phyloP scores from a whole-genome alignment of 768 basidiomycete species.

The Tylopilus subfusipes region DNA sequence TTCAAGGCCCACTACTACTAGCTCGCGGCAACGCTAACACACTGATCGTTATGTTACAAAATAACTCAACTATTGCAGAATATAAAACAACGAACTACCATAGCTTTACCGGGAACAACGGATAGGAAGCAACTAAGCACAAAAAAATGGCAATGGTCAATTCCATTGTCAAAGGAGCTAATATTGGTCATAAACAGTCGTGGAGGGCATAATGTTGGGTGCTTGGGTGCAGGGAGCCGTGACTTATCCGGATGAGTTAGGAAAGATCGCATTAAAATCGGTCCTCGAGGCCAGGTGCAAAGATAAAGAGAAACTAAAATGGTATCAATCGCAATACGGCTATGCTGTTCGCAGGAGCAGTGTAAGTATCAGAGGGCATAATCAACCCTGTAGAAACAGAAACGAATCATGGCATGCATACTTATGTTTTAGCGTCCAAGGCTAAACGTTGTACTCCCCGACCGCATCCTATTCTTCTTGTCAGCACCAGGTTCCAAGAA shows the following conservation, averaged over 20 bases:
- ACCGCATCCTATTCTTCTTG: conserved; percentile 25
- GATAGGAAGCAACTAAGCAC: conserved; percentile 11
- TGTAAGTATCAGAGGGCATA: conserved; percentile 7
- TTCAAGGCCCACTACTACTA: too few species aligned
- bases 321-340: conserved; percentile 10
- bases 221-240: conserved; percentile 6
- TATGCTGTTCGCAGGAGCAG: conserved; percentile 12
- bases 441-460: conserved; percentile 25
- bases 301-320: conserved; percentile 4
- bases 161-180: conserved; percentile 20
- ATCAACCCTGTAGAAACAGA: conserved; percentile 7
- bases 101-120: conserved; percentile 3
- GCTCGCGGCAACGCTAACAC: neutral
- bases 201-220: conserved; percentile 17
- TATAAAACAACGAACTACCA: conserved; percentile 15
- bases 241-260: conserved; percentile 5
- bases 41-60: conserved; percentile 7
- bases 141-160: conserved; percentile 1
- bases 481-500: conserved; percentile 17
- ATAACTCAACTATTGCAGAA: conserved; percentile 13
- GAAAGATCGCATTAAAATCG: conserved; percentile 17
- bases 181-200: conserved; percentile 24
- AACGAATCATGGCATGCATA: conserved; percentile 15
- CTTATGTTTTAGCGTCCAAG: conserved; percentile 19
- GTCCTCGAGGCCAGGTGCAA: conserved; percentile 23